Conservation (phyloP, 306 rosid species). For the Gastrolobium bilobum region DNA sequence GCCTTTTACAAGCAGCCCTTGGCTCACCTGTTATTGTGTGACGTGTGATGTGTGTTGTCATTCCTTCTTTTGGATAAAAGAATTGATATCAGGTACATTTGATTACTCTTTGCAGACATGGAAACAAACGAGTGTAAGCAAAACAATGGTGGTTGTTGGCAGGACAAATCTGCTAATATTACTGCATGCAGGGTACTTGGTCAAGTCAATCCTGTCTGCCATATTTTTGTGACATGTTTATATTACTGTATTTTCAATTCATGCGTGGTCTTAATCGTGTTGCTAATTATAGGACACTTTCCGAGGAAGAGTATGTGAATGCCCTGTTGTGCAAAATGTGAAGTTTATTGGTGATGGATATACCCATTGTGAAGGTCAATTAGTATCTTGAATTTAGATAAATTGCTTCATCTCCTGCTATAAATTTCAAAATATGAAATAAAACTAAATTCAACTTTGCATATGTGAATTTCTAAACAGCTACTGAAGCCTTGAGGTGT, state of each 20-base stretch:
- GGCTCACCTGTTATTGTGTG: background rate
- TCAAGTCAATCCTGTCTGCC: constrained; percentile 16
- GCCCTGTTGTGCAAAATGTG: constrained; percentile 87
- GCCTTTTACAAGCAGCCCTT: constrained; percentile 34
- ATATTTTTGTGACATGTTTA: constrained; percentile 28
- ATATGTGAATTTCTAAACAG: constrained; percentile 52
- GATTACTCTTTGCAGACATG: constrained; percentile 63
- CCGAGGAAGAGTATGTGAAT: constrained; percentile 95
- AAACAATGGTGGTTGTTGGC: constrained; percentile 98
- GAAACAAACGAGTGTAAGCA: constrained; percentile 90
- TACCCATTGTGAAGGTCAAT: constrained; percentile 87
- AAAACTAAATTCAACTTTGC: background rate
- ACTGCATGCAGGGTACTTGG: constrained; percentile 91
- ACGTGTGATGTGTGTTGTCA: background rate
- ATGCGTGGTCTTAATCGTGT: constrained; percentile 11
- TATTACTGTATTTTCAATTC: background rate
- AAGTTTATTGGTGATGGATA: constrained; percentile 92
- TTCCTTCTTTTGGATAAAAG: constrained; percentile 16
- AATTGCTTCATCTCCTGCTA: constrained; percentile 12
- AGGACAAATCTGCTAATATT: constrained; percentile 76
- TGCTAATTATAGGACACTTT: constrained; percentile 76
- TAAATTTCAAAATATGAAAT: constrained; percentile 26
- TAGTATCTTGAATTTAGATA: constrained; percentile 15
- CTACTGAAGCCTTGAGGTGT: constrained; percentile 84
- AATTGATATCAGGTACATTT: constrained; percentile 6